Evolutionary conservation across 2,329 filamentous ascomycete genomes (phyloP), one percentile per base, ranked within the genome.

Genomic region (Samsoniella hepiali): DNA sequence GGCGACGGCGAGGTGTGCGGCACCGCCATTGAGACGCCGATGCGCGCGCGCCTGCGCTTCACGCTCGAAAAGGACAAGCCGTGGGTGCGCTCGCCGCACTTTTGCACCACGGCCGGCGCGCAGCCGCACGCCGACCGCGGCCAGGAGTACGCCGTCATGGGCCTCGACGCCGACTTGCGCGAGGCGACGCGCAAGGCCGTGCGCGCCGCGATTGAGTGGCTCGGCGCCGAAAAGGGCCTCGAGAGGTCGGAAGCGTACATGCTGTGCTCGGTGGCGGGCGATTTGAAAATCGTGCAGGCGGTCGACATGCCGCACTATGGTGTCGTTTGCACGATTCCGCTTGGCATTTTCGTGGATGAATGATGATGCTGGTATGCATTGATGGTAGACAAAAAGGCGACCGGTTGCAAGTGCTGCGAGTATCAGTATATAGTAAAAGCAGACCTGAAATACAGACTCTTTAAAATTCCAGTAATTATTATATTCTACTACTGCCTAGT

Each of bases 1-100:
- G 82, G 82, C 3, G 81, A 83, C 64, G 82, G 82, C 3, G 82
- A 84, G 66, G 79, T 84, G 29, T 84, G 81, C 66, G 81, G 82
- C 6, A 82, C 81, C n/a, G 82, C 82, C 7, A 82, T 84, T 67
- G 82, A 84, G 73, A 84, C 81, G 32, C 76, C 80, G 1, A 79
- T 83, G 72, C 77, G 73, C 63, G 82, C 81, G 0, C 77, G 76
- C 0, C 67, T 84, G 40, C 76, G 78, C n/a, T 75, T 85, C 42
- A 79, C 77, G 3, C 72, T 84, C 7, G 74, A 79, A 63, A 82
- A 81, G 69, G 73, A 75, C 57, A 80, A 76, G 66, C 68, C 73
- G 13, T 82, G 77, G 76, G 72, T 83, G 34, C 74, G 74, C 34
- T 76, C 77, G 22, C 82, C 82, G 45, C 81, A 84, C 69, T 82